These are phyloP conservation scores for Schwanniomyces etchellsii DNA, from an alignment of 1,139 yeast genomes.

Conservation along the genomic window DNA sequence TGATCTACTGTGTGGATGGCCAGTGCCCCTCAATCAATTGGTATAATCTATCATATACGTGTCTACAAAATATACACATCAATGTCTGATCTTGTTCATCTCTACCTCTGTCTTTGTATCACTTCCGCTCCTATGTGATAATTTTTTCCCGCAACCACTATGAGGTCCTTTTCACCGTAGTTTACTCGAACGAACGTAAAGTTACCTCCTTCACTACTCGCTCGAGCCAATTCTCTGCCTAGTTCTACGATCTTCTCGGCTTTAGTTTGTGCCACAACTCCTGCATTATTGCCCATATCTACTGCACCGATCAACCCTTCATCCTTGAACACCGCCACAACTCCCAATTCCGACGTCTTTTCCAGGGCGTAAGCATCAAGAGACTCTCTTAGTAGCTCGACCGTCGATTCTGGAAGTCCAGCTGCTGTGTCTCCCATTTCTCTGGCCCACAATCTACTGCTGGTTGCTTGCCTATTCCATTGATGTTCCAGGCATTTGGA, in stretches of 20 bases:
- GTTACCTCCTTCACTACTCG: neutral
- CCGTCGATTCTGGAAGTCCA: constrained; percentile 4
- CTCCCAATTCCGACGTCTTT: neutral
- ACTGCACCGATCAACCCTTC: neutral
- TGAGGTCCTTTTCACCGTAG: constrained; percentile 2
- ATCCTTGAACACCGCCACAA: constrained; percentile 2
- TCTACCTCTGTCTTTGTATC: neutral
- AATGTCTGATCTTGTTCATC: neutral
- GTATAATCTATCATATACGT: neutral
- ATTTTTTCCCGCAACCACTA: constrained; percentile 3
- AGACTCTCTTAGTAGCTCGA: constrained; percentile 3
- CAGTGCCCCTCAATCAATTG: too few relatives aligned
- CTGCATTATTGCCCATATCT: neutral
- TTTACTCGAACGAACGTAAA: constrained; percentile 1
- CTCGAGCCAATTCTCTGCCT: neutral
- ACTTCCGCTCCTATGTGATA: constrained; percentile 3
- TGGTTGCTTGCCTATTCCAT: too few relatives aligned
- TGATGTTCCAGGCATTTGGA: too few relatives aligned
- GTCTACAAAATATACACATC: neutral
- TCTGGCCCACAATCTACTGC: neutral
- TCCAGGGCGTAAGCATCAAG: constrained; percentile 2
- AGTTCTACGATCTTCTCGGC: neutral
- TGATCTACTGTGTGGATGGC: too few relatives aligned
- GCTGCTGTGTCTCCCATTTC: constrained; percentile 3
- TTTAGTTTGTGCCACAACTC: neutral